Evolutionary conservation across 345 rosid genomes (phyloP).

Genomic region (Hibiscus syriacus): DNA sequence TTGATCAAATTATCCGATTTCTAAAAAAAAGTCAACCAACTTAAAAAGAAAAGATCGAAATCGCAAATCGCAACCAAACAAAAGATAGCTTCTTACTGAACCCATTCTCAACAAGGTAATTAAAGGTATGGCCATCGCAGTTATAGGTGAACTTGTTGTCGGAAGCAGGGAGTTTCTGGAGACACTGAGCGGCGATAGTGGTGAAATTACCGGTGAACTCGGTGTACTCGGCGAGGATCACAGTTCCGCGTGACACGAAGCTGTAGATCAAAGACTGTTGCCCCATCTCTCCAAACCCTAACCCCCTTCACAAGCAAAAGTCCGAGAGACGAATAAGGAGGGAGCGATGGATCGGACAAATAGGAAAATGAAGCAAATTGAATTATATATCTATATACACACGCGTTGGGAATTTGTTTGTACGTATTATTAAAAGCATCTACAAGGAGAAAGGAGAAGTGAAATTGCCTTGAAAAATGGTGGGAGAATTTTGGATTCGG

Average conservation of each 20-base stretch:
- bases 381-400: neutral
- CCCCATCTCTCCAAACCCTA: conserved; percentile 32
- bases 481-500: neutral
- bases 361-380: neutral
- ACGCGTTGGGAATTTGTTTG: neutral
- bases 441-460: neutral
- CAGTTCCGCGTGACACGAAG: conserved; percentile 68
- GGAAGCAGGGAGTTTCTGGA: conserved; percentile 65
- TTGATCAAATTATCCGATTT: neutral
- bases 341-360: neutral
- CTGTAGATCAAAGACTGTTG: conserved; percentile 68
- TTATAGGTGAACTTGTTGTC: conserved; percentile 70
- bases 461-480: neutral
- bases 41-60: neutral
- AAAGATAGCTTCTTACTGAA: too few relatives aligned
- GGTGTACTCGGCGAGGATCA: conserved; percentile 62
- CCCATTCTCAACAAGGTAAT: conserved; percentile 75
- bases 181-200: conserved; percentile 61
- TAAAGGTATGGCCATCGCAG: conserved; percentile 80
- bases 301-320: neutral
- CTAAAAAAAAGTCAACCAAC: too few relatives aligned
- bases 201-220: conserved; percentile 82
- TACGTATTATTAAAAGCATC: neutral
- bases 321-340: neutral
- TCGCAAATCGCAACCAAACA: neutral